These are phyloP conservation scores for Lactarius indigo DNA, from an alignment of 768 basidiomycete species.

Conservation along the genomic window DNA sequence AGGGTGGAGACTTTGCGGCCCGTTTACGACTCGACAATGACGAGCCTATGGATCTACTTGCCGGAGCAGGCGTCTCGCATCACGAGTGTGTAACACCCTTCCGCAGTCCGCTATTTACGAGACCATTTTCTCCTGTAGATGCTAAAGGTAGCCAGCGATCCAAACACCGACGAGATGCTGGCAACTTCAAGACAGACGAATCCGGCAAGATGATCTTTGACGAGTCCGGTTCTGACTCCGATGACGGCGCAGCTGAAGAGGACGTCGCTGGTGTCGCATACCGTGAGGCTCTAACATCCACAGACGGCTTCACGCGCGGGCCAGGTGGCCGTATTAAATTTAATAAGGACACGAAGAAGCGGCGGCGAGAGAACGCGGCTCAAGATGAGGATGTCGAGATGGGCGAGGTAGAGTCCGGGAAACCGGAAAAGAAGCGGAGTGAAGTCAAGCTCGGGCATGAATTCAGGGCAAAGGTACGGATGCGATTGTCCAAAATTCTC, in stretches of 20 bases:
- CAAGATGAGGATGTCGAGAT: slow-evolving; percentile 66
- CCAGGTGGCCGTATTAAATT: slow-evolving; percentile 85
- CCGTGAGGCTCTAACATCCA: slow-evolving; percentile 74
- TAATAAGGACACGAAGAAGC: slow-evolving; percentile 96
- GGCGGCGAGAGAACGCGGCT: slow-evolving; percentile 66
- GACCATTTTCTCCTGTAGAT: slow-evolving; percentile 35
- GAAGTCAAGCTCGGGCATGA: slow-evolving; percentile 71
- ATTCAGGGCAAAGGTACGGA: slow-evolving; percentile 90
- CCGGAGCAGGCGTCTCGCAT: slow-evolving; percentile 70
- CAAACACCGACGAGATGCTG: slow-evolving; percentile 83
- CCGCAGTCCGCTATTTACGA: background rate
- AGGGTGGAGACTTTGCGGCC: slow-evolving; percentile 43
- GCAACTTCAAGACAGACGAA: slow-evolving; percentile 84
- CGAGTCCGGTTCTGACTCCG: slow-evolving; percentile 51
- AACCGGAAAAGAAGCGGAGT: slow-evolving; percentile 46
- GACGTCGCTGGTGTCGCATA: slow-evolving; percentile 74
- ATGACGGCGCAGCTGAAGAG: slow-evolving; percentile 42
- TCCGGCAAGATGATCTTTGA: slow-evolving; percentile 76
- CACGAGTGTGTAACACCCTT: slow-evolving; percentile 51
- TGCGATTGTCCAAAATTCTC: background rate
- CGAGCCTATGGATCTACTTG: slow-evolving; percentile 91
- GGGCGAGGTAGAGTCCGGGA: slow-evolving; percentile 59
- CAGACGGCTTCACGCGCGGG: slow-evolving; percentile 87
- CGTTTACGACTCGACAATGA: slow-evolving; percentile 85
- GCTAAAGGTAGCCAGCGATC: slow-evolving; percentile 47